These are phyloP conservation scores for Meyerozyma smithsonii DNA, from an alignment of 1,139 yeast genomes.

Conservation along the genomic window DNA sequence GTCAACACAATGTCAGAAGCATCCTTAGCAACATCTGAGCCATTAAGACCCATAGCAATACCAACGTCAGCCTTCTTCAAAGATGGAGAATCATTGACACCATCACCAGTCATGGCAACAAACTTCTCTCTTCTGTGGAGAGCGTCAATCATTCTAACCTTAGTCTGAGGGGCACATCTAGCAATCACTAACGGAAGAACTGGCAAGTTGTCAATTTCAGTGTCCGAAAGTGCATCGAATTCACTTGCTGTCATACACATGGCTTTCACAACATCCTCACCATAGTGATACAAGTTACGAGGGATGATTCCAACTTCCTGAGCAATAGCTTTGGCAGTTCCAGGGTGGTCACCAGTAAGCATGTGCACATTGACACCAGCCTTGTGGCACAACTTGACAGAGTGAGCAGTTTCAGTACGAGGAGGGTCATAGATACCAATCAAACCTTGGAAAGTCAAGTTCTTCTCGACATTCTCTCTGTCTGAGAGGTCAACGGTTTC, in stretches of 20 bases:
- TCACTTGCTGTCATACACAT: constrained; percentile 78
- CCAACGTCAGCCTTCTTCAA: constrained; percentile 80
- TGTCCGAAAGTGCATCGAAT: constrained; percentile 61
- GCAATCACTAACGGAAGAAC: constrained; percentile 77
- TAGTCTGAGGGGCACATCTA: constrained; percentile 81
- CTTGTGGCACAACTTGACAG: constrained; percentile 63
- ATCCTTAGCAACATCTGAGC: constrained; percentile 79
- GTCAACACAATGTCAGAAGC: constrained; percentile 72
- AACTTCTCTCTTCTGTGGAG: constrained; percentile 66
- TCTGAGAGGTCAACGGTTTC: constrained; percentile 22
- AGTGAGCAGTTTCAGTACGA: constrained; percentile 62
- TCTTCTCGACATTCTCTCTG: constrained; percentile 52
- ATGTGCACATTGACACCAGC: constrained; percentile 82
- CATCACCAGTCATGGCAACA: constrained; percentile 87
- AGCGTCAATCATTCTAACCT: constrained; percentile 80
- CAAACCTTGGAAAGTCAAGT: constrained; percentile 59
- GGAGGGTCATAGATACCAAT: constrained; percentile 86
- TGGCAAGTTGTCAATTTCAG: constrained; percentile 62
- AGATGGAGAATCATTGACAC: constrained; percentile 81
- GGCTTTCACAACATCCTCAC: constrained; percentile 53
- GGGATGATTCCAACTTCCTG: constrained; percentile 85
- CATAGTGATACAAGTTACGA: constrained; percentile 56
- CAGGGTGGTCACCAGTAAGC: constrained; percentile 85
- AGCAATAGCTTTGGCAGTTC: constrained; percentile 79
- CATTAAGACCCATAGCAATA: constrained; percentile 82